Percentiles rank a stretch among this genome's conserved stretches.
phyloP scores from a whole-genome alignment of 2,329 filamentous ascomycete genomes.

The Colletotrichum sp. region DNA sequence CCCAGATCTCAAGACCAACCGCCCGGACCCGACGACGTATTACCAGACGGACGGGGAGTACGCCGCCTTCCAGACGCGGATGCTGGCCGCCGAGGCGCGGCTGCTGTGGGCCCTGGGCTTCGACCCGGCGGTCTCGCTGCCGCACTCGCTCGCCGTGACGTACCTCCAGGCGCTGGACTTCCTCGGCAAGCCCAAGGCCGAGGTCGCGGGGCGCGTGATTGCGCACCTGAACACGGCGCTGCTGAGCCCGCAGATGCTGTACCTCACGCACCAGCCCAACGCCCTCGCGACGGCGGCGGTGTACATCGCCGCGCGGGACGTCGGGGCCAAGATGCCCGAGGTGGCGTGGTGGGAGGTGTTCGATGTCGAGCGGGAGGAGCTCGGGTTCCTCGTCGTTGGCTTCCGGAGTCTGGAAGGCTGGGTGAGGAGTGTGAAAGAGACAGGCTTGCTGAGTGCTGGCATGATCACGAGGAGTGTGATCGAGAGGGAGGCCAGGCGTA shows the following conservation, averaged over 20 bases:
- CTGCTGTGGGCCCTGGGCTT: conserved; percentile 77
- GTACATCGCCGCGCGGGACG: conserved; percentile 85
- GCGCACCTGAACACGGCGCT: conserved; percentile 87
- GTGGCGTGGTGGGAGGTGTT: conserved; percentile 98
- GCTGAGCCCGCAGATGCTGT: conserved; percentile 86
- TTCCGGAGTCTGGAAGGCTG: conserved; percentile 81
- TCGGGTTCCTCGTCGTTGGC: conserved; percentile 89
- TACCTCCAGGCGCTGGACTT: conserved; percentile 91
- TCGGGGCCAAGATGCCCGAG: conserved; percentile 78
- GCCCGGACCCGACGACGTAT: conserved; percentile 56
- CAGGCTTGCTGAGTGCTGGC: conserved; percentile 50
- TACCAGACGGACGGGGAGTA: conserved; percentile 79
- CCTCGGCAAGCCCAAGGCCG: conserved; percentile 47
- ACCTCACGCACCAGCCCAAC: conserved; percentile 89
- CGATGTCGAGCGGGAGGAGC: conserved; percentile 91
- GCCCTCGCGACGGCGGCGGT: conserved; percentile 86
- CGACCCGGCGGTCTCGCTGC: conserved; percentile 83
- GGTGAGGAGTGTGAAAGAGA: conserved; percentile 61
- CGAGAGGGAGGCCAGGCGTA: conserved; percentile 63
- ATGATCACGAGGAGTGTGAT: conserved; percentile 66
- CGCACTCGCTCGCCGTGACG: conserved; percentile 85
- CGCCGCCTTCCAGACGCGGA: conserved; percentile 63
- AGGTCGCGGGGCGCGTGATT: conserved; percentile 69
- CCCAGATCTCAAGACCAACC: conserved; percentile 29
- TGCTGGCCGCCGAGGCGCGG: conserved; percentile 78